Evolutionary conservation across 73 alveolate genomes (phyloP).

Genomic region (Paramecium sonneborni): DNA sequence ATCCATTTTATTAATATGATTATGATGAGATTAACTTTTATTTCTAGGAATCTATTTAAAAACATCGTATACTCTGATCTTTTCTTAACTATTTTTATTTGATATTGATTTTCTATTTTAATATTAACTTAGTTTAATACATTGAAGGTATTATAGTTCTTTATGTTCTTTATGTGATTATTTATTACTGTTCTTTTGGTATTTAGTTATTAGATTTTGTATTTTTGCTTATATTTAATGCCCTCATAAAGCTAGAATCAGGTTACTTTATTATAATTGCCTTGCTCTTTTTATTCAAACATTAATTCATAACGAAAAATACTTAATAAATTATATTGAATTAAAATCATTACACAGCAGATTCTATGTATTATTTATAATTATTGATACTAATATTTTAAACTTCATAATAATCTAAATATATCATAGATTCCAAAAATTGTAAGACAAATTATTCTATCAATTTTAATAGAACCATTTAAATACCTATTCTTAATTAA

Average conservation of each 20-base stretch:
- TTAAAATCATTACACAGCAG: neutral
- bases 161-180: neutral
- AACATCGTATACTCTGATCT: neutral
- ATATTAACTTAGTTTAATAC: neutral
- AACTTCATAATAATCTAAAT: conserved; percentile 7
- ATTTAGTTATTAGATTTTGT: neutral
- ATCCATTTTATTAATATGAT: neutral
- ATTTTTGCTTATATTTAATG: neutral
- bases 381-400: neutral
- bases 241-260: neutral
- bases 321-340: neutral
- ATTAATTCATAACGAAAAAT: conserved; percentile 31
- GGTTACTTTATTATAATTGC: neutral
- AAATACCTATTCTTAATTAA: too few species aligned
- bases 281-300: neutral
- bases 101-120: neutral
- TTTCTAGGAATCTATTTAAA: neutral
- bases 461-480: too few species aligned
- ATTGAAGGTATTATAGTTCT: neutral
- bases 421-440: neutral
- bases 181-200: neutral
- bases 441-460: too few species aligned
- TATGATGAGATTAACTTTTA: neutral
- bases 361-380: neutral
- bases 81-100: neutral